Conservation (phyloP, 2,329 filamentous ascomycete genomes). For the Lomentospora prolificans region DNA sequence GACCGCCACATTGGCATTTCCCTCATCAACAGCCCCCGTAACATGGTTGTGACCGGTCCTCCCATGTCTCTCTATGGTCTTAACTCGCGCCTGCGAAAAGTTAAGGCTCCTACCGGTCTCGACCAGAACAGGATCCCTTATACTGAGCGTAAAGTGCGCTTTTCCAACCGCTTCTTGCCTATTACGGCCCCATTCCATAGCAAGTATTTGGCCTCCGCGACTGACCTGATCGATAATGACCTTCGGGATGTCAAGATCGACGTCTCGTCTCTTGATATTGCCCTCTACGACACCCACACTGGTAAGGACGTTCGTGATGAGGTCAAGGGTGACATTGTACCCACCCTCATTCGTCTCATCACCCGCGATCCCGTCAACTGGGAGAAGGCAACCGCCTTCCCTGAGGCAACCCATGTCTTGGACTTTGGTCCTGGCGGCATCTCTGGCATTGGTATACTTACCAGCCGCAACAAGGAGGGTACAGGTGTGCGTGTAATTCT, state of each 20-base stretch:
- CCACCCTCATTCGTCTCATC: constrained; percentile 81
- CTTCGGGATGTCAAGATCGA: constrained; percentile 73
- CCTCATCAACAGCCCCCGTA: constrained; percentile 90
- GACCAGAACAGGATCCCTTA: constrained; percentile 92
- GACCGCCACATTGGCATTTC: constrained; percentile 94
- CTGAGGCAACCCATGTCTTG: constrained; percentile 82
- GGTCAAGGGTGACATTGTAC: constrained; percentile 70
- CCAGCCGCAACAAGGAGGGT: constrained; percentile 98
- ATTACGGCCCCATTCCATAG: constrained; percentile 99
- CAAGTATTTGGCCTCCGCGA: constrained; percentile 78
- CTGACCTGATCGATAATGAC: constrained; percentile 75
- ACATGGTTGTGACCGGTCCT: constrained; percentile 92
- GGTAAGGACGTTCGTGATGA: constrained; percentile 71
- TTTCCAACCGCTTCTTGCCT: constrained; percentile 91
- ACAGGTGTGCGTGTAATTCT: constrained; percentile 95
- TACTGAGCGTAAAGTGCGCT: constrained; percentile 92
- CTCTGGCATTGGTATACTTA: constrained; percentile 88
- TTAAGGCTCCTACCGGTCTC: constrained; percentile 93
- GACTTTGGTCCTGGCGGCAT: constrained; percentile 97
- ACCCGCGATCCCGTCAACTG: constrained; percentile 90
- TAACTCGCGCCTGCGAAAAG: constrained; percentile 88
- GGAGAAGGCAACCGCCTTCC: constrained; percentile 90
- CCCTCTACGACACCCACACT: constrained; percentile 83
- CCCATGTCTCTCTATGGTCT: constrained; percentile 94
- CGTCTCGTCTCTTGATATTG: constrained; percentile 63